Evolutionary conservation across 2,329 filamentous ascomycete genomes (phyloP).

Genomic region (Hypoxylon sp.): DNA sequence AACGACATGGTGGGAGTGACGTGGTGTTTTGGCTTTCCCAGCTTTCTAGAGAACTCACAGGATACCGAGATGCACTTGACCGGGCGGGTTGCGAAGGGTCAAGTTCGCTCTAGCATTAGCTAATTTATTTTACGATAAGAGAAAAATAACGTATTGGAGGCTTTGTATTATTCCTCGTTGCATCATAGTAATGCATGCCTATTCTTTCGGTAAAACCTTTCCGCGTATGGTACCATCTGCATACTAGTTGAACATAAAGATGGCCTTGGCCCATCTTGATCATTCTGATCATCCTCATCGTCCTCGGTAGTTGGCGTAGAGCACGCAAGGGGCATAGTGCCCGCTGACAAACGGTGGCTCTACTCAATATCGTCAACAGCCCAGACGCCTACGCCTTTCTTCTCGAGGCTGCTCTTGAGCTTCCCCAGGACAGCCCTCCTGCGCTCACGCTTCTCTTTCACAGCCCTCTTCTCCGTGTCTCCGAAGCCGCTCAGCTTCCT

Average conservation of each 20-base stretch:
- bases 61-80: slow-evolving; percentile 22
- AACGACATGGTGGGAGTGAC: slow-evolving; percentile 12
- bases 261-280: neutral
- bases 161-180: neutral
- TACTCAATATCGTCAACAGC: slow-evolving; percentile 63
- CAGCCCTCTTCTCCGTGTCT: slow-evolving; percentile 67
- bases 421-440: slow-evolving; percentile 66
- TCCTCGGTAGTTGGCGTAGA: neutral
- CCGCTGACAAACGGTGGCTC: slow-evolving; percentile 6
- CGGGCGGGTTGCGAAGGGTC: neutral
- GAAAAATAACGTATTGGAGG: neutral
- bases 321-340: neutral
- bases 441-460: slow-evolving; percentile 67
- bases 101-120: slow-evolving; percentile 10
- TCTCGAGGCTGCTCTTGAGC: slow-evolving; percentile 63
- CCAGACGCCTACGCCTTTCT: slow-evolving; percentile 64
- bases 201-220: slow-evolving; percentile 8
- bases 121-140: slow-evolving; percentile 3
- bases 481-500: slow-evolving; percentile 74
- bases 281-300: neutral
- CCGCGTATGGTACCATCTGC: slow-evolving; percentile 6
- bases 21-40: slow-evolving; percentile 18
- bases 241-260: slow-evolving; percentile 15
- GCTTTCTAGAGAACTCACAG: slow-evolving; percentile 12
- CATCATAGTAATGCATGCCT: slow-evolving; percentile 6